Evolutionary conservation across 2,329 filamentous ascomycete species (phyloP).

Genomic region (Colletotrichum sp.): DNA sequence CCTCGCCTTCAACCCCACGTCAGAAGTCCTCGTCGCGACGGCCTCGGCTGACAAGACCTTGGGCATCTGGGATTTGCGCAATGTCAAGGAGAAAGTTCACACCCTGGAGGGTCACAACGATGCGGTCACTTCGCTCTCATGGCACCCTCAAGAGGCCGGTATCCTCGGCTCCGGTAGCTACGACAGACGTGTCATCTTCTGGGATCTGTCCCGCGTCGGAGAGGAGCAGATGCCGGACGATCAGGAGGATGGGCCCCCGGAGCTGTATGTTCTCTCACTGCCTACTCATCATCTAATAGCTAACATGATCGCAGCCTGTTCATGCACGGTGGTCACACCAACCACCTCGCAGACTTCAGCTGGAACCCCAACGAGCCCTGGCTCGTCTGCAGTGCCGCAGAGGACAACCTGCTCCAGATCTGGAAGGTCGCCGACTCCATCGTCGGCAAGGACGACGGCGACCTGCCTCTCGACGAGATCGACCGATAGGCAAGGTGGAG

Average conservation of each 20-base stretch:
- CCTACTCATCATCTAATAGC: neutral
- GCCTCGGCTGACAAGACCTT: conserved; percentile 96
- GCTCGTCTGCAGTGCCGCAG: conserved; percentile 93
- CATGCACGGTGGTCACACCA: conserved; percentile 99
- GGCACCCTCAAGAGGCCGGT: conserved; percentile 90
- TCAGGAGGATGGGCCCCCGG: conserved; percentile 91
- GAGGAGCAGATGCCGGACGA: conserved; percentile 96
- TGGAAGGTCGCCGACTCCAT: conserved; percentile 89
- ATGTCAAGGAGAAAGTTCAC: conserved; percentile 89
- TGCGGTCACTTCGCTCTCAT: conserved; percentile 88
- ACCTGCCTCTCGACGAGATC: conserved; percentile 79
- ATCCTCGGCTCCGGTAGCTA: conserved; percentile 92
- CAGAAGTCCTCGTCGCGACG: conserved; percentile 89
- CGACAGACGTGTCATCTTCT: conserved; percentile 92
- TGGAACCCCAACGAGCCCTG: conserved; percentile 98
- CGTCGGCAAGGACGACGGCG: conserved; percentile 77
- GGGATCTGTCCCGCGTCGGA: conserved; percentile 91
- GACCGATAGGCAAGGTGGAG: conserved; percentile 55
- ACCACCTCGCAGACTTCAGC: conserved; percentile 94
- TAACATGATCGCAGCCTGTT: conserved; percentile 68
- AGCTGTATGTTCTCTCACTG: conserved; percentile 64
- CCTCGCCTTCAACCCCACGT: conserved; percentile 90
- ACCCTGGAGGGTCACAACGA: conserved; percentile 87
- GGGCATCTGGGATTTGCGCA: conserved; percentile 92
- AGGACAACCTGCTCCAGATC: conserved; percentile 96